Evolutionary conservation across 768 basidiomycete species (phyloP), one percentile per base, ranked within the genome.

Genomic region (Trametes villosa): DNA sequence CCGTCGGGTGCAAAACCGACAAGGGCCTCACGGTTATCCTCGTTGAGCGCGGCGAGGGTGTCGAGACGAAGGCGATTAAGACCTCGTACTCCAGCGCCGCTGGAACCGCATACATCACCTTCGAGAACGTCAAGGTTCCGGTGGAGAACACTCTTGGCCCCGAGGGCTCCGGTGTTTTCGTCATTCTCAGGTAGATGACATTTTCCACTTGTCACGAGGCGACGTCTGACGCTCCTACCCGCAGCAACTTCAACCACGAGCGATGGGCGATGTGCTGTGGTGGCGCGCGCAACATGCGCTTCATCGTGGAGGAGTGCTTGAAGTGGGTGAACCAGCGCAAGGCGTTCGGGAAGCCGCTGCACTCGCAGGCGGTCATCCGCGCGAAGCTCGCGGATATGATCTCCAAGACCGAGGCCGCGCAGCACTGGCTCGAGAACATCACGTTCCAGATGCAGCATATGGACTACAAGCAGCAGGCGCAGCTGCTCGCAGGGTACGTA

Each of bases 201-300:
- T 9, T 61, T 17, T 20, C 31, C 34, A 11, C 27, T 9, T n/a
- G 46, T 22, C 31, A 8, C 27, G 12, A 30, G 9, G 3, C 22
- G 8, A 22, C 44, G 26, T 6, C 40, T 8, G 36, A 40, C 36
- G 33, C 80, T 38, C 33, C 18, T 3, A 27, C 31, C 79, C 77
- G 27, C 78, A 74, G 90, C 63, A 98, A 96, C 76, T 97, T 96
- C 78, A 96, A 96, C 72, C 94, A 96, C 73, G 94, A 95, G 71
- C 88, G 91, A 65, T 96, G 92, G 93, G 91, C 92, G 27, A 95
- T 95, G 90, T 85, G 83, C 71, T 91, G 91, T 67, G 78, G 83
- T 31, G 86, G 84, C 26, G 86, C 85, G 20, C 77, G 82, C 38
- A 72, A 77, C 24, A 92, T 94, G 66, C 85, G 94, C 31, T 50